These are phyloP conservation scores for Xylariales sp. DNA, from an alignment of 2,329 filamentous ascomycete genomes.

Conservation along the genomic window DNA sequence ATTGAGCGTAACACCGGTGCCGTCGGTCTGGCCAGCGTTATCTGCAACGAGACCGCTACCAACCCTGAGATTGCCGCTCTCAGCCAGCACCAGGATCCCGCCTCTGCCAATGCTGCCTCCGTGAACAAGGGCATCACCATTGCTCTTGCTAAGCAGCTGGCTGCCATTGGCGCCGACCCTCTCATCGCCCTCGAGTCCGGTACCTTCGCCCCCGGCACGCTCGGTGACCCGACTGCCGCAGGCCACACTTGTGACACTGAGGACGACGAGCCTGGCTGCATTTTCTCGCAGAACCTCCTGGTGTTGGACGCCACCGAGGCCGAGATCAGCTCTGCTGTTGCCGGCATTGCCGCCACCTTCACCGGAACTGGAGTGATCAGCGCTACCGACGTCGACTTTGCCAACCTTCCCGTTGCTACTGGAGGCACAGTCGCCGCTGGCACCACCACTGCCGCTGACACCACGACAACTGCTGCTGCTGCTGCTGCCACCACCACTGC, in stretches of 20 bases:
- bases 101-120: conserved; percentile 48
- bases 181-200: conserved; percentile 55
- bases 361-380: too few species aligned
- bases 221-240: conserved; percentile 37
- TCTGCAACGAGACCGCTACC: conserved; percentile 52
- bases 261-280: conserved; percentile 51
- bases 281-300: conserved; percentile 49
- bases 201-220: conserved; percentile 59
- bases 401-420: too few species aligned
- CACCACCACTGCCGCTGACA: conserved; percentile 11
- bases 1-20: conserved; percentile 57
- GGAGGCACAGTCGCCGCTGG: conserved; percentile 11
- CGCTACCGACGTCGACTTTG: too few species aligned
- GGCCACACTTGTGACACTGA: conserved; percentile 52
- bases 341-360: too few species aligned
- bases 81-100: conserved; percentile 64
- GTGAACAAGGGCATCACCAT: conserved; percentile 59
- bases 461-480: too few species aligned
- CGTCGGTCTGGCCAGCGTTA: conserved; percentile 52
- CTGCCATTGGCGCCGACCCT: conserved; percentile 58
- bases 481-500: conserved; percentile 3
- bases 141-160: conserved; percentile 55
- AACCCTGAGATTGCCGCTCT: conserved; percentile 65
- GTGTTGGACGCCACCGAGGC: conserved; percentile 49
- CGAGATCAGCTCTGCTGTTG: conserved; percentile 49